phyloP scores from a whole-genome alignment of 257 asterid genomes.

The Echites panduratus region DNA sequence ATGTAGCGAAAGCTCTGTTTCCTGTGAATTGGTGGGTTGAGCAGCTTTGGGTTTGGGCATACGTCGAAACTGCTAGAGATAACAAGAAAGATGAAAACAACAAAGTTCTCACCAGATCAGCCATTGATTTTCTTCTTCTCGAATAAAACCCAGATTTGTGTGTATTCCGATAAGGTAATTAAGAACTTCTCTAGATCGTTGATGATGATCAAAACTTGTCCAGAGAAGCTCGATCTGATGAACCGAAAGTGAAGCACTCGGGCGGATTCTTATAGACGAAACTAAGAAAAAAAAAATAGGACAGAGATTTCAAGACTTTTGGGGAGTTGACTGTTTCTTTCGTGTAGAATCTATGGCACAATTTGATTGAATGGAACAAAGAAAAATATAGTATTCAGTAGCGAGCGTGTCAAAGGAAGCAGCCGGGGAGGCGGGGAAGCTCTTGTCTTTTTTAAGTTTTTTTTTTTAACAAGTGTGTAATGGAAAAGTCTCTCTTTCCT shows the following conservation, averaged over 20 bases:
- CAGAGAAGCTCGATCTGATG: background rate
- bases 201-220: background rate
- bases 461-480: too few relatives aligned
- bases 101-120: background rate
- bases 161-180: too few relatives aligned
- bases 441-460: too few relatives aligned
- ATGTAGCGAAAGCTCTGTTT: constrained; percentile 22
- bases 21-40: constrained; percentile 23
- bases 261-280: background rate
- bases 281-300: background rate
- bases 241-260: background rate
- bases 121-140: background rate
- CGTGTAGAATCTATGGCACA: background rate
- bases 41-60: constrained; percentile 28
- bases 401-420: background rate
- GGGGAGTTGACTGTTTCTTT: background rate
- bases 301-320: background rate
- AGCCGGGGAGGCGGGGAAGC: background rate
- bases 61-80: background rate
- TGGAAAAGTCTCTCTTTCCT: too few relatives aligned
- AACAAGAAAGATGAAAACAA: background rate
- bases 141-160: background rate
- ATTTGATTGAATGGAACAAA: background rate
- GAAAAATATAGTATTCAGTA: too few relatives aligned
- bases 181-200: background rate